Base-by-base conservation (phyloP, 768 basidiomycete genomes). In the Pisolithus marmoratus region DNA sequence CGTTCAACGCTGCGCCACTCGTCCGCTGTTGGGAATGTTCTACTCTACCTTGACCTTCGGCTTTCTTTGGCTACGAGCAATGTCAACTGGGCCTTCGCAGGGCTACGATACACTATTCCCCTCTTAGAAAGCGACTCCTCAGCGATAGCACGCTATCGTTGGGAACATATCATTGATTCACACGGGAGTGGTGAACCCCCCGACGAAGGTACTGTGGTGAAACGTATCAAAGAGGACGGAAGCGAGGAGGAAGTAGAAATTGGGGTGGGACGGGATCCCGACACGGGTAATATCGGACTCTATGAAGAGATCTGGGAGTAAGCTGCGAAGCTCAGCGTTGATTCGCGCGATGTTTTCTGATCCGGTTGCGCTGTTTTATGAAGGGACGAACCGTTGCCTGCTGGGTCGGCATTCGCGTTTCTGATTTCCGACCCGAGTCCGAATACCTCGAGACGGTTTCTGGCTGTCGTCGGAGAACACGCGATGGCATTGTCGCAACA, bases 291-390 rank as follows among this genome's bases (percentile, higher is more conserved):
- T 37, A 34, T 52, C 17, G 53, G 47, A 9, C 29, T 46, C 17
- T 64, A 58, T 38, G 55, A 62, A 49, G 63, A 65, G 17, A 47
- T 58, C 15, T 60, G 58, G 56, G 52, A 44, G 63, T 65, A 48
- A 42, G 56, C 29, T 19, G 26, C 36, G 5, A 15, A 12, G 22
- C 20, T 36, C 8, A 17, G 31, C 31, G 41, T 14, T 50, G 4
- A 11, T 14, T 42, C 12, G 19, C 8, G 20, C 17, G 15, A 27
- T 8, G 20, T 29, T n/a, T n/a, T 26, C 38, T 7, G 14, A 24
- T 14, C 9, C 46, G 27, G 27, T 34, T 22, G 53, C 27, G 43
- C 6, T 48, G 8, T 14, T 37, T 5, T 22, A 8, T 38, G 27
- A 31, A 57, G 54, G n/a, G 52, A 57, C 8, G 49, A 60, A 46